phyloP scores from a whole-genome alignment of 169 alveolate species.

The Condylostoma magnum region DNA sequence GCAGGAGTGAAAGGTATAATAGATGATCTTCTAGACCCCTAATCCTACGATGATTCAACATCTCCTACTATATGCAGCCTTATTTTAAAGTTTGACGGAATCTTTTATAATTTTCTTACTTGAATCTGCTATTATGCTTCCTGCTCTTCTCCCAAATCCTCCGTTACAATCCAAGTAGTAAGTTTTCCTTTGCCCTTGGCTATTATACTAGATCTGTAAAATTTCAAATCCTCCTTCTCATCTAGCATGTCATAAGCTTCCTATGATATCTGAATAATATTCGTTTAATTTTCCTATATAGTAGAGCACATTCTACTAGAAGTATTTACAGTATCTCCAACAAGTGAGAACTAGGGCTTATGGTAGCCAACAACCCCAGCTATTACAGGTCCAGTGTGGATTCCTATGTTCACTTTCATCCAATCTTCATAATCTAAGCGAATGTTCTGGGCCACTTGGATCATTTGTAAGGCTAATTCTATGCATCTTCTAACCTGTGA shows the following conservation, averaged over 20 bases:
- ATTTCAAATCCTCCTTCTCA: slow-evolving; percentile 5
- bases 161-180: slow-evolving; percentile 26
- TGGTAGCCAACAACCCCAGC: slow-evolving; percentile 86
- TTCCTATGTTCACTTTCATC: slow-evolving; percentile 79
- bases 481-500: slow-evolving; percentile 66
- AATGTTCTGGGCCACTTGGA: slow-evolving; percentile 58
- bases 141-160: slow-evolving; percentile 1
- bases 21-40: too few species aligned
- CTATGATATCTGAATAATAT: slow-evolving; percentile 35
- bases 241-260: slow-evolving; percentile 30
- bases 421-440: slow-evolving; percentile 56
- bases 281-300: slow-evolving; percentile 45
- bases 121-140: too few species aligned
- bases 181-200: slow-evolving; percentile 50
- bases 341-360: slow-evolving; percentile 84
- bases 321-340: slow-evolving; percentile 86
- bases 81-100: too few species aligned
- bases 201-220: slow-evolving; percentile 23
- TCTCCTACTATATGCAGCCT: too few species aligned
- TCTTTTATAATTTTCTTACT: too few species aligned
- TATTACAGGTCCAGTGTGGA: slow-evolving; percentile 81
- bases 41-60: too few species aligned
- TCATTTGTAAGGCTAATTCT: slow-evolving; percentile 67
- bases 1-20: too few species aligned
- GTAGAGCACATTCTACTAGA: slow-evolving; percentile 80